Evolutionary conservation across 331 rosid genomes (phyloP), one percentile per base, ranked within the genome.

Genomic region (Dryas integrifolia): DNA sequence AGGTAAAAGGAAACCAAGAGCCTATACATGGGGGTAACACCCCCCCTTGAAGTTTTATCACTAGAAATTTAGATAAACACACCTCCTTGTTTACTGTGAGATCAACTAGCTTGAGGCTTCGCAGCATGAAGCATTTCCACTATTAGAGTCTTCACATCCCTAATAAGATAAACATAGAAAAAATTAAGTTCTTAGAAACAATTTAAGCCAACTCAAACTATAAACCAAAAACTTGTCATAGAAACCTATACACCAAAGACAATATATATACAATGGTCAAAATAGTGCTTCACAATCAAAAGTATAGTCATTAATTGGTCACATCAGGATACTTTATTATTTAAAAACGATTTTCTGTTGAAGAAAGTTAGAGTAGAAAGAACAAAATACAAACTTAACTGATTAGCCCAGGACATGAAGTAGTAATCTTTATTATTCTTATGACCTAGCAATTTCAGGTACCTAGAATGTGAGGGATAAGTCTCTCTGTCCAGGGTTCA

Each of bases 121-220:
- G 96, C 96, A 49, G 89, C 96, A 72, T 88, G 92, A 73, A 94
- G 93, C 98, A 94, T 94, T 84, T 94, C 98, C 72, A 94, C 92
- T 75, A 94, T 84, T 40, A 94, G 92, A 71, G 88, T 94, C 92
- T 94, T 94, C 67, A 94, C 92, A 64, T 88, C 96, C 89, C 97
- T 94, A 70, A 30, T 68, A 81, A 65, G 52, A 55, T 12, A 39
- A 62, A 72, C 47, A 40, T 13, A 47, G 52, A 61, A 62, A 65
- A 43, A 44, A 7, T 5, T 9, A 12, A 15, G 8, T 73, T 46
- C 56, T 9, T 39, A 58, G 26, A 53, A 51, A 9, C 35, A 41
- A 68, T 50, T 38, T 41, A 70, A 70, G 10, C 45, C 52, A 57
- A 53, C 53, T 41, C 55, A 35, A 58, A 59, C 51, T 61, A 57